Conservation (phyloP, 2,329 filamentous ascomycete species). For the Colletotrichum incanum region DNA sequence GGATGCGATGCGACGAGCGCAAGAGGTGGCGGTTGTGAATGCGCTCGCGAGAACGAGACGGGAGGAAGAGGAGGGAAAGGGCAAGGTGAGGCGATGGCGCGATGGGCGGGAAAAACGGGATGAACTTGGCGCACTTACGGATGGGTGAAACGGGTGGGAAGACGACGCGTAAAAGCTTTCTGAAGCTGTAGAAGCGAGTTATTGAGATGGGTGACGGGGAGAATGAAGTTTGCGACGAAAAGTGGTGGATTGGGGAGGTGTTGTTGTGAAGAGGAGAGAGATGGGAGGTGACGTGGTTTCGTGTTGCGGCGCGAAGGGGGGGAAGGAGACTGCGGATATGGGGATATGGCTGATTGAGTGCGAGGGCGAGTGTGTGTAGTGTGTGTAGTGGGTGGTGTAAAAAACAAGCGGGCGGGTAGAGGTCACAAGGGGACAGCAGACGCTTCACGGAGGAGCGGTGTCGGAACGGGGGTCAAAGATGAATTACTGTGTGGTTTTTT, state of each 20-base stretch:
- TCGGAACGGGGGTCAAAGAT: background rate
- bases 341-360: constrained; percentile 24
- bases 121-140: constrained; percentile 6
- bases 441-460: constrained; percentile 2
- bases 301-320: constrained; percentile 10
- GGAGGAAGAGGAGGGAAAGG: background rate
- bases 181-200: constrained; percentile 22
- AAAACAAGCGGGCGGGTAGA: constrained; percentile 1
- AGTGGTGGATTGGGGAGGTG: background rate
- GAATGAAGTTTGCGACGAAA: constrained; percentile 9
- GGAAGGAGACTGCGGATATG: constrained; percentile 16
- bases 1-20: constrained; percentile 11
- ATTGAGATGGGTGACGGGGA: background rate
- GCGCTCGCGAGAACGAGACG: constrained; percentile 17
- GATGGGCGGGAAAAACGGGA: constrained; percentile 5
- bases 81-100: constrained; percentile 5
- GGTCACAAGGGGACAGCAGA: constrained; percentile 14
- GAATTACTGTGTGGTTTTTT: background rate
- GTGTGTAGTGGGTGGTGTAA: background rate
- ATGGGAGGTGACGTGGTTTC: constrained; percentile 27
- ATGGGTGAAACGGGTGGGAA: background rate
- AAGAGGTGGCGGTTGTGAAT: background rate
- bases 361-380: background rate
- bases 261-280: constrained; percentile 23
- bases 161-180: constrained; percentile 10